Conservation (phyloP, 805 yeast genomes). For the Millerozyma acaciae region DNA sequence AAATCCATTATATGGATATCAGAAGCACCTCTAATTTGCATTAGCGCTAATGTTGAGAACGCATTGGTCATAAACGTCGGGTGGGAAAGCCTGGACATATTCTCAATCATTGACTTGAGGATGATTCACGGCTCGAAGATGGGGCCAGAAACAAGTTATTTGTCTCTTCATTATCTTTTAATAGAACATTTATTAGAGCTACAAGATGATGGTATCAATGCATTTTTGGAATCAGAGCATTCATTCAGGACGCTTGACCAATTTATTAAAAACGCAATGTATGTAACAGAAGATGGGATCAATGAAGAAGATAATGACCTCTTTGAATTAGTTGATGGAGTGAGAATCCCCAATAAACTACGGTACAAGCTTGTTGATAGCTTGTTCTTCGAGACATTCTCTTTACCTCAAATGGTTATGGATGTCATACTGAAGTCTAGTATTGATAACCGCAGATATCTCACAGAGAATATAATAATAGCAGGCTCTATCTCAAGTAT, state of each 20-base stretch:
- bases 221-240: slow-evolving; percentile 7
- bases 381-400: slow-evolving; percentile 6
- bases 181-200: slow-evolving; percentile 12
- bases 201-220: slow-evolving; percentile 7
- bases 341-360: slow-evolving; percentile 10
- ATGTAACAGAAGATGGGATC: slow-evolving; percentile 7
- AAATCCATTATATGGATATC: slow-evolving; percentile 22
- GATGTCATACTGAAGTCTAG: slow-evolving; percentile 8
- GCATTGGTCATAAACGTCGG: slow-evolving; percentile 29
- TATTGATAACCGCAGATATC: slow-evolving; percentile 16
- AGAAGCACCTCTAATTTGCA: slow-evolving; percentile 15
- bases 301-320: slow-evolving; percentile 1
- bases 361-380: slow-evolving; percentile 13
- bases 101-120: slow-evolving; percentile 23
- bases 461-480: slow-evolving; percentile 18
- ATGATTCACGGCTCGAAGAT: slow-evolving; percentile 7
- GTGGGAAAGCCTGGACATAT: slow-evolving; percentile 21
- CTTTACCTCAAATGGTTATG: slow-evolving; percentile 6
- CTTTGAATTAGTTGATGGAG: slow-evolving; percentile 11
- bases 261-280: slow-evolving; percentile 13
- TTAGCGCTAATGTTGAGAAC: slow-evolving; percentile 17
- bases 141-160: slow-evolving; percentile 1
- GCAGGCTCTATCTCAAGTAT: slow-evolving; percentile 22
- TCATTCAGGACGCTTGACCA: slow-evolving; percentile 16
- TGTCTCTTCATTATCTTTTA: slow-evolving; percentile 15